These are phyloP conservation scores for Calonectria hawksworthii DNA, from an alignment of 2,329 filamentous ascomycete species.

Conservation along the genomic window DNA sequence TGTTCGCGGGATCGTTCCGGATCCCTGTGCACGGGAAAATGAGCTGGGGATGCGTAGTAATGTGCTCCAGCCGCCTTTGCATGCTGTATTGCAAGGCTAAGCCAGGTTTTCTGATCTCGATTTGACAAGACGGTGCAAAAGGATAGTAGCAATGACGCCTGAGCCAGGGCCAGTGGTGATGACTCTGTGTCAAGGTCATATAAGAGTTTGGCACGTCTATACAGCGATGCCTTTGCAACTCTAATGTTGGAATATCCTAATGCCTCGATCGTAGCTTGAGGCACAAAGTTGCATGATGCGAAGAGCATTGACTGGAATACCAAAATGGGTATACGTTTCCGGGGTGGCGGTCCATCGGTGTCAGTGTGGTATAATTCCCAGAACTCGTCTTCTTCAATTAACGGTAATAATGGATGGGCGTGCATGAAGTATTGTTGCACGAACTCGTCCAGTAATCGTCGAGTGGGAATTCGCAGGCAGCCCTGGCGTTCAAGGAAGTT, in stretches of 20 bases:
- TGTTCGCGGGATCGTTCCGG: not conserved
- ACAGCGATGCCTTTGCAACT: not conserved
- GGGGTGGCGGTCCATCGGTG: not conserved
- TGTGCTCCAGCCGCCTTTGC: conserved; percentile 14
- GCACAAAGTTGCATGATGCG: conserved; percentile 20
- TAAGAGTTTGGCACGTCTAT: not conserved
- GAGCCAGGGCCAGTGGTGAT: conserved; percentile 1
- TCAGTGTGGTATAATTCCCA: conserved; percentile 24
- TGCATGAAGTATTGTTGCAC: conserved; percentile 62
- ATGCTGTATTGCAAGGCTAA: conserved; percentile 18
- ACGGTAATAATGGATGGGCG: conserved; percentile 59
- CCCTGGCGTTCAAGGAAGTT: conserved; percentile 61
- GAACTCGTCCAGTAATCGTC: conserved; percentile 59
- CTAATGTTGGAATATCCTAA: conserved; percentile 11
- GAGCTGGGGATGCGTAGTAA: not conserved
- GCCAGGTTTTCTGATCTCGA: conserved; percentile 7
- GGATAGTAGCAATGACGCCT: conserved; percentile 17
- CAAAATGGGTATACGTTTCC: conserved; percentile 7
- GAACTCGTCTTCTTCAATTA: conserved; percentile 60
- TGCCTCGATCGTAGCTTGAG: not conserved
- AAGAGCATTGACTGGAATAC: conserved; percentile 26
- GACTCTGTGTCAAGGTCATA: conserved; percentile 17
- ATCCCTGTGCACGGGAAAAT: not conserved
- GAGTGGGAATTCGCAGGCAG: conserved; percentile 59
- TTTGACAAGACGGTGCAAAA: conserved; percentile 16